phyloP scores from a whole-genome alignment of 225 moss, liverwort and hornwort species.

The Lunularia cruciata region DNA sequence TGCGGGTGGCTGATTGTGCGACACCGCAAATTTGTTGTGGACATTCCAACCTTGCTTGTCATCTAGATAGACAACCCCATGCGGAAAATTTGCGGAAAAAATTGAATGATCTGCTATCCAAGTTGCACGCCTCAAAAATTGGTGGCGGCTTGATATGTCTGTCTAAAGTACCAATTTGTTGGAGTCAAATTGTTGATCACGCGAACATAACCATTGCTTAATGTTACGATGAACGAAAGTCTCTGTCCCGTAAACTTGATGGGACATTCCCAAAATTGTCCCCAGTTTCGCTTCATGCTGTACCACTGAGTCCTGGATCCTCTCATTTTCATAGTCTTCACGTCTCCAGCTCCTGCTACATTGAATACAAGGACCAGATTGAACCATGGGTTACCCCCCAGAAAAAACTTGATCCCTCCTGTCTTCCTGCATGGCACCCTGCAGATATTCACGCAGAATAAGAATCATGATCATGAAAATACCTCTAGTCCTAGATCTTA shows the following conservation, averaged over 20 bases:
- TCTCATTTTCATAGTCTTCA: constrained; percentile 41
- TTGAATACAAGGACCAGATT: constrained; percentile 62
- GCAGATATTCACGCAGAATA: no score
- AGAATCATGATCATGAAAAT: no score
- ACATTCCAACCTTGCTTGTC: no score
- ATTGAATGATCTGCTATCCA: no score
- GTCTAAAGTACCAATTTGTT: constrained; percentile 31
- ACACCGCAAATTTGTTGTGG: no score
- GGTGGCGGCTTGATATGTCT: constrained; percentile 19
- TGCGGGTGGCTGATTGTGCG: no score
- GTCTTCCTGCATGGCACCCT: constrained; percentile 48
- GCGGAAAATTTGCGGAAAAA: no score
- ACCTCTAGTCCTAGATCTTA: no score
- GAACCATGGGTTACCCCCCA: constrained; percentile 61
- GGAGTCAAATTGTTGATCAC: constrained; percentile 35
- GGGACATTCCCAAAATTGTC: constrained; percentile 26
- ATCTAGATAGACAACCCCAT: no score
- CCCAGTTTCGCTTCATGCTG: constrained; percentile 34
- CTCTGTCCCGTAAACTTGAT: constrained; percentile 21
- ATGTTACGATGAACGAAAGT: constrained; percentile 34
- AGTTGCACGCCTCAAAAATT: constrained; percentile 27
- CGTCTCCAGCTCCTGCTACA: constrained; percentile 61
- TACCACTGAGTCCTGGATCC: constrained; percentile 10
- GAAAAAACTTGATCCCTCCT: constrained; percentile 57
- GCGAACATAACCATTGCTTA: constrained; percentile 24